phyloP scores from a whole-genome alignment of 164 flowering plant species.

The Annona cherimola region DNA sequence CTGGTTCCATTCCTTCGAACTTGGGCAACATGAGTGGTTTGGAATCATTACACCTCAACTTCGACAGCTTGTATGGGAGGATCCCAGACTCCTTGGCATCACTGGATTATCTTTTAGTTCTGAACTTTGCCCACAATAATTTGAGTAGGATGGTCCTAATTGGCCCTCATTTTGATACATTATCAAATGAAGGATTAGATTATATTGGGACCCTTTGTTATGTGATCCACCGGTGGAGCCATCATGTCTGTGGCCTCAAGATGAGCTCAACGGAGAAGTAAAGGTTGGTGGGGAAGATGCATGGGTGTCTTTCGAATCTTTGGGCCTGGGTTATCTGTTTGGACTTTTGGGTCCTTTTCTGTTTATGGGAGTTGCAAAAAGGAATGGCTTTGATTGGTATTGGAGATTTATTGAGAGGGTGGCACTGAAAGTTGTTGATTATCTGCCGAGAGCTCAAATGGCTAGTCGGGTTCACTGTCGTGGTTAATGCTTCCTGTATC shows the following conservation, averaged over 20 bases:
- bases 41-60: not conserved
- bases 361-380: slow-evolving; percentile 3
- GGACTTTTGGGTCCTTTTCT: slow-evolving; percentile 14
- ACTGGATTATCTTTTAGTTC: slow-evolving; percentile 3
- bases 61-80: not conserved
- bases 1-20: slow-evolving; percentile 10
- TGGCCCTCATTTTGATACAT: slow-evolving; percentile 11
- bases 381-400: too few relatives aligned
- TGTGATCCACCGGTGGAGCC: slow-evolving; percentile 12
- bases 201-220: slow-evolving; percentile 12
- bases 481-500: too few relatives aligned
- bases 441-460: too few relatives aligned
- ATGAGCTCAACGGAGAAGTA: not conserved
- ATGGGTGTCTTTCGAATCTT: not conserved
- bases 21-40: not conserved
- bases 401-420: too few relatives aligned
- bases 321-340: slow-evolving; percentile 8
- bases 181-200: slow-evolving; percentile 10
- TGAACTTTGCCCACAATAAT: slow-evolving; percentile 17
- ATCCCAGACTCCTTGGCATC: slow-evolving; percentile 3
- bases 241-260: not conserved
- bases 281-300: not conserved
- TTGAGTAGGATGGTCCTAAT: slow-evolving; percentile 21
- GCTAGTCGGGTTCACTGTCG: too few relatives aligned
- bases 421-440: too few relatives aligned